A percentile compares a stretch with the other conserved stretches of the same genome.
Conservation (phyloP, 1,139 yeast genomes). For the Candida frijolesensis region DNA sequence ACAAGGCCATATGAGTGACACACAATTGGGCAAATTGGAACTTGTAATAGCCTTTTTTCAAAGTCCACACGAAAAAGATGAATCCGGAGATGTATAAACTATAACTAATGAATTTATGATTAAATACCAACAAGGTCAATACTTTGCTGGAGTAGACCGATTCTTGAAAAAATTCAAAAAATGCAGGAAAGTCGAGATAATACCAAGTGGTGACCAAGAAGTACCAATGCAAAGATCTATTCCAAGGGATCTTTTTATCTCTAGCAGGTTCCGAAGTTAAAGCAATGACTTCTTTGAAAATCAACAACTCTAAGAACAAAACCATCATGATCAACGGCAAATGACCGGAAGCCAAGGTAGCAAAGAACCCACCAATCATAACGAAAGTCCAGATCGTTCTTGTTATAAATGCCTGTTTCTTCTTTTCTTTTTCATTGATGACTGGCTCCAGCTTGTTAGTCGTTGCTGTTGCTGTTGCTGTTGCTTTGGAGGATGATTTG, state of each 20-base stretch:
- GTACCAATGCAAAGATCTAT: slow-evolving; percentile 89
- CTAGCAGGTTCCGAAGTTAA: slow-evolving; percentile 85
- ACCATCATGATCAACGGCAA: slow-evolving; percentile 75
- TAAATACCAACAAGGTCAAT: slow-evolving; percentile 49
- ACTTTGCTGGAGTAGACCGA: slow-evolving; percentile 44
- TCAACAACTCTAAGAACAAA: slow-evolving; percentile 72
- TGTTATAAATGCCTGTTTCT: slow-evolving; percentile 80
- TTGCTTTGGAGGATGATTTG: neutral
- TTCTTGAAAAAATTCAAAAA: slow-evolving; percentile 62
- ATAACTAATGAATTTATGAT: slow-evolving; percentile 85
- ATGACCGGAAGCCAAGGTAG: slow-evolving; percentile 84
- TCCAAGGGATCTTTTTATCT: slow-evolving; percentile 80
- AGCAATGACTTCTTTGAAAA: slow-evolving; percentile 88
- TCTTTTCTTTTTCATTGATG: slow-evolving; percentile 48
- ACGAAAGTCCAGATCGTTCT: slow-evolving; percentile 95
- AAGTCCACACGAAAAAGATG: slow-evolving; percentile 84
- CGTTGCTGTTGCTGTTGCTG: neutral
- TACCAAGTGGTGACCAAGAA: slow-evolving; percentile 78
- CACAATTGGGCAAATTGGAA: slow-evolving; percentile 95
- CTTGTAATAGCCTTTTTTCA: slow-evolving; percentile 84
- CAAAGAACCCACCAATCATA: slow-evolving; percentile 78
- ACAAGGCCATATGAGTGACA: slow-evolving; percentile 89
- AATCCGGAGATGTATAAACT: slow-evolving; percentile 86
- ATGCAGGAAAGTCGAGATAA: slow-evolving; percentile 84
- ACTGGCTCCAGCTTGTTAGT: slow-evolving; percentile 8